Evolutionary conservation across 148 eudicot species (phyloP).

Genomic region (Nepenthes gracilis): DNA sequence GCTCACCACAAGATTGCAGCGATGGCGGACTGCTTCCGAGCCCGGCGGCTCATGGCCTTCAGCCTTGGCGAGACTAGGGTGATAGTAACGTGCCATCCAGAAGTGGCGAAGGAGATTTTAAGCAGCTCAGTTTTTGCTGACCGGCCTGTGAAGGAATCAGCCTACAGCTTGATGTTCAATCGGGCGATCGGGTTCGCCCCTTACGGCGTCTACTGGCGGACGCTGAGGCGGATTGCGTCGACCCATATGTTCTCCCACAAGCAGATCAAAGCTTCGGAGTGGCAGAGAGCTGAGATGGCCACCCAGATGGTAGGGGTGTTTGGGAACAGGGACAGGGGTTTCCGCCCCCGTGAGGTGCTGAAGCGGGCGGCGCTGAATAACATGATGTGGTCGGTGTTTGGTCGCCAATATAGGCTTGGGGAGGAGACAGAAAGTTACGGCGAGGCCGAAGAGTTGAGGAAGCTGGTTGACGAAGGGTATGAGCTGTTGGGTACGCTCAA

Average conservation of each 20-base stretch:
- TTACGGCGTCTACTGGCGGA: slow-evolving; percentile 66
- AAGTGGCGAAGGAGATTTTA: slow-evolving; percentile 56
- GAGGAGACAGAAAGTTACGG: slow-evolving; percentile 8
- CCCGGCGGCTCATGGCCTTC: slow-evolving; percentile 62
- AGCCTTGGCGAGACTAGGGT: slow-evolving; percentile 61
- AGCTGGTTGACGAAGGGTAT: slow-evolving; percentile 70
- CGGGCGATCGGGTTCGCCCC: slow-evolving; percentile 87
- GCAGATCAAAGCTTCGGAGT: slow-evolving; percentile 43
- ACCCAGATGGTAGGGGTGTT: slow-evolving; percentile 28
- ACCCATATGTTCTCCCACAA: slow-evolving; percentile 70
- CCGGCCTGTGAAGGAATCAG: slow-evolving; percentile 72
- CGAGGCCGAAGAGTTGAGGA: slow-evolving; percentile 26
- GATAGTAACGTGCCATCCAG: slow-evolving; percentile 51
- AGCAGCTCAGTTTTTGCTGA: slow-evolving; percentile 55
- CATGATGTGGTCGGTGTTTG: slow-evolving; percentile 80
- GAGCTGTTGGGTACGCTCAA: slow-evolving; percentile 59
- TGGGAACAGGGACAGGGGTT: slow-evolving; percentile 2
- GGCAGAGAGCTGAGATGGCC: slow-evolving; percentile 30
- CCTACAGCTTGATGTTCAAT: slow-evolving; percentile 66
- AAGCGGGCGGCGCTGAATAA: slow-evolving; percentile 47
- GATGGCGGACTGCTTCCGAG: slow-evolving; percentile 16
- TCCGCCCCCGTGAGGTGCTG: slow-evolving; percentile 31
- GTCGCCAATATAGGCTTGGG: slow-evolving; percentile 15
- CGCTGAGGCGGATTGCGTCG: slow-evolving; percentile 52
- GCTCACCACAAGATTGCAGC: slow-evolving; percentile 57